These are phyloP conservation scores for Tetrahymena borealis DNA, from an alignment of 73 alveolate genomes.

Conservation along the genomic window DNA sequence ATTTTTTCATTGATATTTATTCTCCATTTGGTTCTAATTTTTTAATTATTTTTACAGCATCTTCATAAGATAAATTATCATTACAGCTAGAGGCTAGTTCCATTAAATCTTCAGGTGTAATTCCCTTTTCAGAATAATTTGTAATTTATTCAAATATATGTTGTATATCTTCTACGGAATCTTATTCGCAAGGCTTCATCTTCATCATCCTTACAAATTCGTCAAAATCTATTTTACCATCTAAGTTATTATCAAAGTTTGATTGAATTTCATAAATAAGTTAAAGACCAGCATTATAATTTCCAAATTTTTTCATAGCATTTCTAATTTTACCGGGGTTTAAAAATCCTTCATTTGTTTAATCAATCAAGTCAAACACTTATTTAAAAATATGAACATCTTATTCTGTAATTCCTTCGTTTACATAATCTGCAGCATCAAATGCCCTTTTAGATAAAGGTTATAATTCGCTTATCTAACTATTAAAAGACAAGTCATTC, in stretches of 20 bases:
- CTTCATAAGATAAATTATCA: background rate
- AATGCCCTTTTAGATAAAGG: background rate
- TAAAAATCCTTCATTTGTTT: background rate
- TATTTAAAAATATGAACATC: background rate
- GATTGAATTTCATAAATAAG: background rate
- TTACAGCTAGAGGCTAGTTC: background rate
- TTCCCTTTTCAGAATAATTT: background rate
- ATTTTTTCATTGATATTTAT: background rate
- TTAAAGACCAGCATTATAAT: background rate
- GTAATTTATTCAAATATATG: background rate
- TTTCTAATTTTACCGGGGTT: background rate
- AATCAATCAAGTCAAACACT: background rate
- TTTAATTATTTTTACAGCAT: background rate
- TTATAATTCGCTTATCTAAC: background rate
- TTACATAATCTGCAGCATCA: background rate
- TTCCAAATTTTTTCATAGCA: background rate
- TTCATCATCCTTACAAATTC: background rate
- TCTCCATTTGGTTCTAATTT: background rate
- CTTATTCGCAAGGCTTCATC: background rate
- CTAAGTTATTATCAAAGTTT: background rate
- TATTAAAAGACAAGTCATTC: background rate
- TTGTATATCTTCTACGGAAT: background rate
- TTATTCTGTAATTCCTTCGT: background rate
- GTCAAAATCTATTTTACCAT: background rate
- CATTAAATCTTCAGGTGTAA: background rate